Percentiles rank a stretch among this genome's conserved stretches.
Evolutionary conservation across 129 eudicot species (phyloP).

Genomic region (Dittrichia graveolens): DNA sequence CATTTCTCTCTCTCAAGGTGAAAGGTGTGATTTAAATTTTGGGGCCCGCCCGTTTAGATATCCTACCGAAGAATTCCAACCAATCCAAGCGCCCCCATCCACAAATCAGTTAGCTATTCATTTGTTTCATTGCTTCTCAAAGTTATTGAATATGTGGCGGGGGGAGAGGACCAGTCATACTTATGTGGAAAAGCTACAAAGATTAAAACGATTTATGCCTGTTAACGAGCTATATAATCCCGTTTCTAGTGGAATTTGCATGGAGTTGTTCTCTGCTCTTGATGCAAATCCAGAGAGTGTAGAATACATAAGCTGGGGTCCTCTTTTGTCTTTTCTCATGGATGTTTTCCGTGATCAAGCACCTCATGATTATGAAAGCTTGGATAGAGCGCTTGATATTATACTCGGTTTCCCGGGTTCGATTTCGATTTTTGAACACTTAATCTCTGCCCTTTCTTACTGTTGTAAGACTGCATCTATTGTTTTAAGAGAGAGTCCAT

Average conservation of each 20-base stretch:
- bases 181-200: slow-evolving; percentile 67
- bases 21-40: slow-evolving; percentile 84
- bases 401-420: slow-evolving; percentile 69
- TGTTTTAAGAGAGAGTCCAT: slow-evolving; percentile 82
- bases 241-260: slow-evolving; percentile 74
- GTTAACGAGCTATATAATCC: slow-evolving; percentile 69
- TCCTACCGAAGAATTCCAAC: slow-evolving; percentile 76
- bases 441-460: slow-evolving; percentile 71
- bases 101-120: slow-evolving; percentile 45
- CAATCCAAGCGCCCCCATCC: slow-evolving; percentile 76
- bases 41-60: slow-evolving; percentile 82
- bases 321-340: slow-evolving; percentile 72
- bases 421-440: slow-evolving; percentile 53
- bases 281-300: slow-evolving; percentile 52
- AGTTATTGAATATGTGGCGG: slow-evolving; percentile 69
- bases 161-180: slow-evolving; percentile 54
- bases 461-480: slow-evolving; percentile 74
- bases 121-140: slow-evolving; percentile 70
- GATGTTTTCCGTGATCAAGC: slow-evolving; percentile 64
- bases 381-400: slow-evolving; percentile 84
- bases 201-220: slow-evolving; percentile 79
- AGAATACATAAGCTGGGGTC: slow-evolving; percentile 85
- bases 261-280: slow-evolving; percentile 63
- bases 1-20: slow-evolving; percentile 94
- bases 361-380: slow-evolving; percentile 80